Conservation (phyloP, 495 filamentous ascomycete genomes). For the Penicillium robsamsonii region DNA sequence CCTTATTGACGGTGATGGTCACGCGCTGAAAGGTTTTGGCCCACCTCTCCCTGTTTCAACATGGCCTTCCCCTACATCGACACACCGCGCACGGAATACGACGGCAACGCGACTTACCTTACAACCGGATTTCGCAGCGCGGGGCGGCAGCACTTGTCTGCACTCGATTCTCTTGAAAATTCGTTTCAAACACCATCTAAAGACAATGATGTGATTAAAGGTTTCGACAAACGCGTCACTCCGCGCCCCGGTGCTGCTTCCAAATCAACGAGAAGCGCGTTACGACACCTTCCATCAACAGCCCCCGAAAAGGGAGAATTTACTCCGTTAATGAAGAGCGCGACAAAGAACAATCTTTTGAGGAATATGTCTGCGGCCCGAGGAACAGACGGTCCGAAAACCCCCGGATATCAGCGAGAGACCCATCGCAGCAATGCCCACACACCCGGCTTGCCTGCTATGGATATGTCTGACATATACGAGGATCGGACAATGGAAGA, state of each 20-base stretch:
- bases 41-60: constrained; percentile 20
- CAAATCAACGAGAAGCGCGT: constrained; percentile 46
- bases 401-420: constrained; percentile 64
- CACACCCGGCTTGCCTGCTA: constrained; percentile 59
- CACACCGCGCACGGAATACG: constrained; percentile 72
- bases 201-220: constrained; percentile 67
- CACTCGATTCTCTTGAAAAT: constrained; percentile 77
- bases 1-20: constrained; percentile 30
- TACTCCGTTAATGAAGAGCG: constrained; percentile 88
- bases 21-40: constrained; percentile 27
- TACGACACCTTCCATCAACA: constrained; percentile 62
- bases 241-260: constrained; percentile 60
- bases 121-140: constrained; percentile 54
- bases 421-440: constrained; percentile 60
- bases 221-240: constrained; percentile 66
- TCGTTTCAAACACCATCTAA: constrained; percentile 86
- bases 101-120: constrained; percentile 76
- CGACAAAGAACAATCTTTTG: constrained; percentile 73
- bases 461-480: constrained; percentile 64
- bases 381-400: constrained; percentile 58
- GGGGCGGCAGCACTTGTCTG: constrained; percentile 50
- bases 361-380: constrained; percentile 50
- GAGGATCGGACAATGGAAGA: constrained; percentile 59
- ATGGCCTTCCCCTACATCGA: constrained; percentile 62
- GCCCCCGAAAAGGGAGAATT: constrained; percentile 73